Percentiles rank a stretch among this genome's conserved stretches.
Evolutionary conservation across 805 yeast genomes (phyloP).

Genomic region (Yarrowia sp.): DNA sequence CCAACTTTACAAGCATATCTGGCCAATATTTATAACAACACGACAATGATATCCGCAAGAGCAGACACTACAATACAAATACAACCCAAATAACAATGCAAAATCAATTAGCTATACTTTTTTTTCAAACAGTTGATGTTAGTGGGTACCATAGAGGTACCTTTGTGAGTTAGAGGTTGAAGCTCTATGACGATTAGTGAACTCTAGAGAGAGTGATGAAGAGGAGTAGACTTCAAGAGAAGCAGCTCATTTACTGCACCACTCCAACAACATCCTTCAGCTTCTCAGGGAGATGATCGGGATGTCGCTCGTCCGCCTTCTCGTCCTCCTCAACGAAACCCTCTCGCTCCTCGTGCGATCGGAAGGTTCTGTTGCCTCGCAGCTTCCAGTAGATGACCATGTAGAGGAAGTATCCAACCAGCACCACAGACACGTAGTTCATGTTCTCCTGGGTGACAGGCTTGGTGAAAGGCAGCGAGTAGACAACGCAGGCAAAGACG

Average conservation of each 20-base stretch:
- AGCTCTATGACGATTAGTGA: too few relatives aligned
- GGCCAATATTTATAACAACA: too few relatives aligned
- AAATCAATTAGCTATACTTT: neutral
- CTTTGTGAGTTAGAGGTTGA: too few relatives aligned
- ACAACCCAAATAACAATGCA: neutral
- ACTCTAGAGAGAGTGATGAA: neutral
- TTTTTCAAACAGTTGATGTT: neutral
- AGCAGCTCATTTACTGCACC: too few relatives aligned
- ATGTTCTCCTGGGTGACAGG: slow-evolving; percentile 61
- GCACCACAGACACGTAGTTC: slow-evolving; percentile 48
- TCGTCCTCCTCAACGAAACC: slow-evolving; percentile 2
- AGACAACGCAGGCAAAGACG: slow-evolving; percentile 56
- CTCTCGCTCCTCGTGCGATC: slow-evolving; percentile 19
- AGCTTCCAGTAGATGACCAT: slow-evolving; percentile 11
- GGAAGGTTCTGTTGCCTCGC: slow-evolving; percentile 9
- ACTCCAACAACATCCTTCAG: neutral
- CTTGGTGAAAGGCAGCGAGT: slow-evolving; percentile 58
- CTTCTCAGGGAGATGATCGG: slow-evolving; percentile 1
- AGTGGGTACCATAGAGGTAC: neutral
- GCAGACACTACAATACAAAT: too few relatives aligned
- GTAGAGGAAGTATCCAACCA: slow-evolving; percentile 16
- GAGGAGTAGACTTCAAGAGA: too few relatives aligned
- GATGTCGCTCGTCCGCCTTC: neutral
- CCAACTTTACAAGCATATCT: too few relatives aligned
- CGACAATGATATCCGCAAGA: too few relatives aligned